These are phyloP conservation scores for Centella asiatica DNA, from an alignment of 129 eudicot species.

Conservation along the genomic window DNA sequence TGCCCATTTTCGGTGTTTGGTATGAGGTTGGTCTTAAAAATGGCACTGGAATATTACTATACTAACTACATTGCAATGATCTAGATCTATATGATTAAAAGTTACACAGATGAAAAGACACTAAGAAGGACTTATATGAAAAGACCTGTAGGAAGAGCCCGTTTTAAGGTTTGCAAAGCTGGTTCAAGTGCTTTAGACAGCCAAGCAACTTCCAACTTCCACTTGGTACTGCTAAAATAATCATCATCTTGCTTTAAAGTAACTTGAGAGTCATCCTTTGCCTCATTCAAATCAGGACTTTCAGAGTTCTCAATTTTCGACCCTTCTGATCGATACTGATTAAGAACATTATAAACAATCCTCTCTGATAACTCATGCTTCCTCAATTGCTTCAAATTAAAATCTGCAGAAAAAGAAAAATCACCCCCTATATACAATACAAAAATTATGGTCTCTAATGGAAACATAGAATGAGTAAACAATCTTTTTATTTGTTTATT, in stretches of 20 bases:
- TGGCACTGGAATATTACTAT: no score
- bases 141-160: constrained; percentile 73
- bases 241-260: constrained; percentile 35
- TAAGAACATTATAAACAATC: constrained; percentile 25
- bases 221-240: constrained; percentile 32
- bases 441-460: no score
- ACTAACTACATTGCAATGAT: background rate
- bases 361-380: constrained; percentile 31
- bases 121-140: background rate
- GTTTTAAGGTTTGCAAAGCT: constrained; percentile 58
- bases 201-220: constrained; percentile 81
- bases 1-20: no score
- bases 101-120: background rate
- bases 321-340: constrained; percentile 55
- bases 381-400: constrained; percentile 33
- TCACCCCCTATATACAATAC: no score
- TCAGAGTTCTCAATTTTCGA: constrained; percentile 24
- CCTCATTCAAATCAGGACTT: constrained; percentile 19
- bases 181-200: constrained; percentile 83
- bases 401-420: constrained; percentile 38
- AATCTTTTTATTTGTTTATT: no score
- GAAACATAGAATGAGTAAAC: no score
- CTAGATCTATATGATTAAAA: background rate
- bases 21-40: no score
- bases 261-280: constrained; percentile 25